Conservation (phyloP, 1,284 basidiomycete species). For the Pterula multifida region DNA sequence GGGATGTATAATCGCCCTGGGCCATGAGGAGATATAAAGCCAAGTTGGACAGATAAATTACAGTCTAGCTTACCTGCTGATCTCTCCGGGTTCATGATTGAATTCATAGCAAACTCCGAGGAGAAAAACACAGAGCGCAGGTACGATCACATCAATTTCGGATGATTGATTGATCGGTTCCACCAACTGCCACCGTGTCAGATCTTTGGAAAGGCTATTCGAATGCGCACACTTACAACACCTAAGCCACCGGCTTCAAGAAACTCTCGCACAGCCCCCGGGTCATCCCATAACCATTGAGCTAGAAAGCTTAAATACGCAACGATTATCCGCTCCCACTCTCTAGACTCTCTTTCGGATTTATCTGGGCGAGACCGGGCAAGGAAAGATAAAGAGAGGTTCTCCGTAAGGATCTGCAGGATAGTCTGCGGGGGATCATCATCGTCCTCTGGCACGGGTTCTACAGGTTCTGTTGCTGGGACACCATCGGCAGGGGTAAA, state of each 20-base stretch:
- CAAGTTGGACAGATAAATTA: neutral
- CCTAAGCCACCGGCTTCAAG: conserved; percentile 84
- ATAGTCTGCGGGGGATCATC: conserved; percentile 58
- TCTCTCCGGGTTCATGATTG: conserved; percentile 86
- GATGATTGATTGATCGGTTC: conserved; percentile 89
- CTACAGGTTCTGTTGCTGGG: conserved; percentile 18
- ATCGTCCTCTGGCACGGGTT: conserved; percentile 19
- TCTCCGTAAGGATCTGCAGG: conserved; percentile 62
- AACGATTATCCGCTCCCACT: conserved; percentile 86
- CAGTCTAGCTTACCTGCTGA: conserved; percentile 51
- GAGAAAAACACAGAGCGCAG: conserved; percentile 86
- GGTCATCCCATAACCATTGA: conserved; percentile 97
- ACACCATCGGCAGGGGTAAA: conserved; percentile 65
- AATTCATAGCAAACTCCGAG: conserved; percentile 93
- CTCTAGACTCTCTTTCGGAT: conserved; percentile 53
- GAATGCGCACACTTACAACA: conserved; percentile 50
- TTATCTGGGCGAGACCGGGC: conserved; percentile 57
- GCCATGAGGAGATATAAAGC: neutral
- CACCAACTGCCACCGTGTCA: conserved; percentile 50
- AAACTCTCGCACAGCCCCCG: conserved; percentile 80
- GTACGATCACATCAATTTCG: conserved; percentile 79
- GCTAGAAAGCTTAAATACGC: conserved; percentile 77
- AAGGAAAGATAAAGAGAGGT: conserved; percentile 58
- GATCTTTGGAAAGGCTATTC: conserved; percentile 1
- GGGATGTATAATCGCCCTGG: conserved; percentile 72